These are phyloP conservation scores for Bjerkandera adusta DNA, from an alignment of 1,284 basidiomycete species.

Conservation along the genomic window DNA sequence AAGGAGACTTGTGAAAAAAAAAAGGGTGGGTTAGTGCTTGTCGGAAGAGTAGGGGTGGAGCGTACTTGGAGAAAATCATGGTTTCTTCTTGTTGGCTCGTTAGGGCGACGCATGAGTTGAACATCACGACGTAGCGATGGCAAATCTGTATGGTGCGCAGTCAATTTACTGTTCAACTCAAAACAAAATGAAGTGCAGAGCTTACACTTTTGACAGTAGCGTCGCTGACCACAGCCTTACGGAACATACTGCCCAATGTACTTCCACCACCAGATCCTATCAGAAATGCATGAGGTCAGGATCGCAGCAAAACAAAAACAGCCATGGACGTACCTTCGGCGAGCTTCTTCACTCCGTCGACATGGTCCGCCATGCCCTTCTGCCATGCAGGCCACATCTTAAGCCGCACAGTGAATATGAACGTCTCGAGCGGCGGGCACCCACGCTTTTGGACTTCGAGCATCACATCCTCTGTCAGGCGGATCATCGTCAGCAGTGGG, in stretches of 20 bases:
- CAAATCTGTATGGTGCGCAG: conserved; percentile 42
- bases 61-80: conserved; percentile 92
- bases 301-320: conserved; percentile 65
- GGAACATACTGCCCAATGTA: conserved; percentile 10
- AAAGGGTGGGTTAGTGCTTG: not conserved
- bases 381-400: conserved; percentile 92
- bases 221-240: conserved; percentile 11
- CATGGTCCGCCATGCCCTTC: conserved; percentile 81
- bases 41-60: not conserved
- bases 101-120: conserved; percentile 77
- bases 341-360: conserved; percentile 78
- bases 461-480: conserved; percentile 79
- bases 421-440: conserved; percentile 77
- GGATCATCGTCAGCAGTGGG: conserved; percentile 84
- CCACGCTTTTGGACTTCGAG: conserved; percentile 71
- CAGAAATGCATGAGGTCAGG: too few species aligned
- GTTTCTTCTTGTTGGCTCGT: conserved; percentile 86
- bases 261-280: not conserved
- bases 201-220: conserved; percentile 14
- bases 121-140: conserved; percentile 72
- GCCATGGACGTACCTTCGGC: conserved; percentile 64
- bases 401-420: conserved; percentile 76
- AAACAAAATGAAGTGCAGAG: not conserved
- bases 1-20: conserved; percentile 67
- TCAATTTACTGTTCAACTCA: not conserved